Base-by-base conservation (phyloP, 306 rosid species). In the Trifolium dubium region DNA sequence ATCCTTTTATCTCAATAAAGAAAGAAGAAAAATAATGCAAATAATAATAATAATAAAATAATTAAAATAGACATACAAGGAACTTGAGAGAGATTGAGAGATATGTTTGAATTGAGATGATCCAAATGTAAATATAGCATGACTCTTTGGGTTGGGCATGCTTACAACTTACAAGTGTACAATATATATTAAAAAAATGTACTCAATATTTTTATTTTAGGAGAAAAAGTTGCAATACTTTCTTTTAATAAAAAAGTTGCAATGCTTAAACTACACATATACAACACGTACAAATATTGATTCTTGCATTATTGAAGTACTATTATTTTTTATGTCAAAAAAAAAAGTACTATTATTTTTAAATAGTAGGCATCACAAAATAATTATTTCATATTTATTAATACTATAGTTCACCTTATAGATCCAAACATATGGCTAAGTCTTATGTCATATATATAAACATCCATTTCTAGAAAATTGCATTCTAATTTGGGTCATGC, bases 271-370 rank as follows among this genome's bases (percentile, higher is more conserved):
- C 40, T 8, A 35, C 41, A 15, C 44, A 60, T 37, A 73, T 47
- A 17, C 8, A 15, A 15, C 64, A 34, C 14, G 35, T 9, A 51
- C 60, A 69, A 23, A 9, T 23, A 15, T 37, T 37, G 17, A 51
- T 10, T 55, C 54, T 28, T 64, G 65, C 79, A 74, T 74, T 75
- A 65, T 64, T 75, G 66, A 47, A 29, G 15, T 34, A 51, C 40
- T 58, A 37, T 64, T 50, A 50, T 68, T 62, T 39, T 75, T n/a
- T n/a, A n/a, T n/a, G n/a, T n/a, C n/a, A n/a, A n/a, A n/a, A n/a
- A n/a, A n/a, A n/a, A n/a, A n/a, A n/a, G n/a, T n/a, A n/a, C n/a
- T n/a, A n/a, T n/a, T n/a, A n/a, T 4, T 23, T 23, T 23, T 23
- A 53, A 65, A 51, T 49, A 63, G 35, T 34, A 31, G 14, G 1